Evolutionary conservation across 2,329 filamentous ascomycete species (phyloP), one percentile per base, ranked within the genome.

Genomic region (Fusarium decemcellulare): DNA sequence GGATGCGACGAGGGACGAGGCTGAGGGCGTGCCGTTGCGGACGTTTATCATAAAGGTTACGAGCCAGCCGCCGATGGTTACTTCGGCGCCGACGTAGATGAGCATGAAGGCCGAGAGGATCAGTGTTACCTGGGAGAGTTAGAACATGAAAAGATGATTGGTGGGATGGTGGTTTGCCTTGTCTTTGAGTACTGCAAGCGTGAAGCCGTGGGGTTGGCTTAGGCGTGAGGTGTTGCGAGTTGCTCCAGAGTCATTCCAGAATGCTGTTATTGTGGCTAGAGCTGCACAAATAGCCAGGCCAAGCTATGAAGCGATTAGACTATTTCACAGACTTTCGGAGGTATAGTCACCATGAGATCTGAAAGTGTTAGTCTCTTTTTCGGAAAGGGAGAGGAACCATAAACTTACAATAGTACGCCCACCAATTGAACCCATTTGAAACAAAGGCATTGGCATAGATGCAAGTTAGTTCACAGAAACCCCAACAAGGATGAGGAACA

Each of bases 41-140:
- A 52, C 48, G 39, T 42, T 50, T 12, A 56, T 43, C 52, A 56
- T 53, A 10, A 53, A 53, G 23, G 50, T 53, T 15, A 53, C 34
- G 7, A 56, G 16, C 52, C 52, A 56, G 52, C 52, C 52, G 30
- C 40, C 52, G 15, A 56, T 56, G 30, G 52, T 46, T 2, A 56
- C 16, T 56, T 46, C 52, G 6, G 52, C 16, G 16, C 52, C 52
- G 29, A 32, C 40, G 52, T 46, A 56, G 30, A 56, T 29, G 18
- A 50, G 32, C 47, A 50, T 50, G 30, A 50, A 50, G 47, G 7
- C 32, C 5, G 30, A 50, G 16, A 50, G 34, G 23, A 56, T 29
- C 12, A 56, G 29, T 27, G 34, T 53, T 29, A 27, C 18, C 36
- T 36, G 9, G 3, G 16, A 8, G 12, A 5, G 34, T 51, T 8